These are phyloP conservation scores for Eucalyptus erythrocorys DNA, from an alignment of 345 rosid species.

Conservation along the genomic window DNA sequence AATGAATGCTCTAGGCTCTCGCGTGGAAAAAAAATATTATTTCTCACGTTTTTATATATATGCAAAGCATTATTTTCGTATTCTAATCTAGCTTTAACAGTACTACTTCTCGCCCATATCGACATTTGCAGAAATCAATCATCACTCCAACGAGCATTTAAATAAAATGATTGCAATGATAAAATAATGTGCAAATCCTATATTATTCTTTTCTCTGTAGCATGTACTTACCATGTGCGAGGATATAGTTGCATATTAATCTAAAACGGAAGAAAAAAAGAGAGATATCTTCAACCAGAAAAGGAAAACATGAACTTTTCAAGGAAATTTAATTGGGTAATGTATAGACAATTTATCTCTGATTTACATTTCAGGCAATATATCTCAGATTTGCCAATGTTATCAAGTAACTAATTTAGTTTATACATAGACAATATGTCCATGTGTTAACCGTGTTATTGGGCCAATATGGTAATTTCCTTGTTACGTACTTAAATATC, in stretches of 20 bases:
- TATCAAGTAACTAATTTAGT: neutral
- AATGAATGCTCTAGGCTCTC: neutral
- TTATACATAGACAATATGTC: neutral
- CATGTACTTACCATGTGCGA: neutral
- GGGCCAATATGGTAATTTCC: neutral
- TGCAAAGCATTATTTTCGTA: neutral
- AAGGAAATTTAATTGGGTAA: neutral
- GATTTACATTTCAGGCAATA: neutral
- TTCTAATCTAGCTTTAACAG: neutral
- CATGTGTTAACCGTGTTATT: neutral
- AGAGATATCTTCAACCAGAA: neutral
- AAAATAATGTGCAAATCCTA: neutral
- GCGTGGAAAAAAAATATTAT: neutral
- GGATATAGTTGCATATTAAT: neutral
- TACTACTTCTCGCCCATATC: neutral
- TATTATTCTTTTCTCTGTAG: neutral
- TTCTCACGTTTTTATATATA: neutral
- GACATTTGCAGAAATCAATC: neutral
- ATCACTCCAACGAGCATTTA: neutral
- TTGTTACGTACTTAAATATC: neutral
- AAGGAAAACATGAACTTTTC: neutral
- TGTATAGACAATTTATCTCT: neutral
- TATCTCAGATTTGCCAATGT: neutral
- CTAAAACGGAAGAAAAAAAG: neutral
- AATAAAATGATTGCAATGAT: neutral